Conservation (phyloP, 257 asterid species). For the Nicotiana knightiana region DNA sequence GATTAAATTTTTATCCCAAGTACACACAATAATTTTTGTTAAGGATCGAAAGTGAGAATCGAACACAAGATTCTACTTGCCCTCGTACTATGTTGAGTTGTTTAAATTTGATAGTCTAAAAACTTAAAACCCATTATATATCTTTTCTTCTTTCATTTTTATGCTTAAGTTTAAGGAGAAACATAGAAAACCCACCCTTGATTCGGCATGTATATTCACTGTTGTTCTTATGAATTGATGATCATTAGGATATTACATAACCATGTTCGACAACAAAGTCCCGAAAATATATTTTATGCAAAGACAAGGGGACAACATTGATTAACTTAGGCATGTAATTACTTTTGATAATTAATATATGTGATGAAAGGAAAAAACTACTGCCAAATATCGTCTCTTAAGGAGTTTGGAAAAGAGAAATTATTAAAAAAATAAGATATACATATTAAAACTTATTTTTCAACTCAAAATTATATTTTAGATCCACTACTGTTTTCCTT, state of each 20-base stretch:
- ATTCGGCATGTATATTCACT: not conserved
- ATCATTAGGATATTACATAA: constrained; percentile 7
- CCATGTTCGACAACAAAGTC: not conserved
- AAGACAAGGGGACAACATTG: not conserved
- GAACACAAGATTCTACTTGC: not conserved
- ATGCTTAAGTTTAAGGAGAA: not conserved
- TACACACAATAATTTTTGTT: no score
- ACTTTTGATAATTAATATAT: not conserved
- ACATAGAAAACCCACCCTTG: not conserved
- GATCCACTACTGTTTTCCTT: no score
- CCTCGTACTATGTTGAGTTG: not conserved
- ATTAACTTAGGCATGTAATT: constrained; percentile 3
- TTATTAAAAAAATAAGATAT: not conserved
- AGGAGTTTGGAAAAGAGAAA: not conserved
- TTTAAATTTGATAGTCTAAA: not conserved
- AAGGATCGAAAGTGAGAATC: not conserved
- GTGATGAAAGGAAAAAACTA: not conserved
- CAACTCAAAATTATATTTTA: not conserved
- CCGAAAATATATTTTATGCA: not conserved
- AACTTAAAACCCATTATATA: not conserved
- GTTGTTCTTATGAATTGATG: not conserved
- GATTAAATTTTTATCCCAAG: not conserved
- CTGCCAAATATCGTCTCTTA: not conserved
- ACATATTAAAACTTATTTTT: not conserved
- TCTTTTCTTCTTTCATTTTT: not conserved